Base-by-base conservation (phyloP, 805 yeast genomes). In the Zygosaccharomyces gambellarensis region DNA sequence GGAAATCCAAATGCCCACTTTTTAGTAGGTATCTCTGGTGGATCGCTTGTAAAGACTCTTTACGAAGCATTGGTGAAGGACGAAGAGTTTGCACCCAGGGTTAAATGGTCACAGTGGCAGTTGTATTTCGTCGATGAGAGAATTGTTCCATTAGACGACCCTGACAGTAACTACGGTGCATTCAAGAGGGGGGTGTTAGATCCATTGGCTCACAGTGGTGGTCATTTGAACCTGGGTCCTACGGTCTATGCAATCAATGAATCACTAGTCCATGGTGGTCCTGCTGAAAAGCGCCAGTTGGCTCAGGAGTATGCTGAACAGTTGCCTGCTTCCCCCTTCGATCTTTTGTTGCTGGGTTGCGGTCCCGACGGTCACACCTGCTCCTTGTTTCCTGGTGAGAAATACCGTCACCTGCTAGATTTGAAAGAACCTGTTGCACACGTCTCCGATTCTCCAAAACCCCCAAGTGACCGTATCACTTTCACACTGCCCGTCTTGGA, bases 281-380 rank as follows among this genome's bases (percentile, higher is more conserved):
- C 80, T 5, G 74, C 79, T 29, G 69, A 69, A 3, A 75, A 74
- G 47, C 76, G 76, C 39, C 75, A 70, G 39, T 79, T 87, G 58
- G 90, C 95, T 4, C 56, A 62, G 14, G 83, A 78, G 42, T 90
- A 90, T 67, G 83, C 78, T 55, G 52, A 72, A 1, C 70, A 73
- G 39, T 68, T 90, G 46, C 88, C 92, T 8, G 34, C 51, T 22
- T 27, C 39, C 5, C 52, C 52, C 3, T 60, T 79, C 29, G 96
- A 90, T 67, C 71, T 89, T 58, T 71, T 90, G 21, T 71, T 89
- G 48, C 75, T 90, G 54, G 97, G 97, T 21, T 86, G 94, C 66
- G 97, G 97, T 6, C 97, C 97, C 31, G 97, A 90, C 62, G 97
- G 97, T 34, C 97, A 90, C 68, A 90, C 96, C 4, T 87, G 96